Evolutionary conservation across 805 yeast genomes (phyloP), one percentile per base, ranked within the genome.

Genomic region (Starmerella kuoi): DNA sequence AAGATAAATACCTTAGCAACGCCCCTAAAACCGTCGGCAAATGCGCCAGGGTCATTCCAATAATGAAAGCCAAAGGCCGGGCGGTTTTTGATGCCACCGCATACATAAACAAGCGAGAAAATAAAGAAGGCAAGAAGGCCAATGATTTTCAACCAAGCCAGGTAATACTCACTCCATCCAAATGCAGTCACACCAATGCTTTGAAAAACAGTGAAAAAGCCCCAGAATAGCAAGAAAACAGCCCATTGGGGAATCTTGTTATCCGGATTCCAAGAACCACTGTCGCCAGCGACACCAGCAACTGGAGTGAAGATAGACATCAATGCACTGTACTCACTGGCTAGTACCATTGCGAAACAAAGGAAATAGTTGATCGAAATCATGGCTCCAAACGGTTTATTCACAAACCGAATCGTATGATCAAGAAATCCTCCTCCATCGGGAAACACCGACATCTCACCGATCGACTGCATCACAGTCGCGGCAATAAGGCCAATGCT

Each of bases 91-190:
- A 66, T 64, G 42, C 76, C 73, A 34, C 72, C 73, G 31, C 78
- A 77, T 12, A 69, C 73, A 48, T 73, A 73, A 32, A 70, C 75
- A 14, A 75, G 61, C 44, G 77, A 66, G 44, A 76, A 61, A 25
- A 76, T 66, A 59, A 74, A 74, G 54, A 72, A 75, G 5, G 75
- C 74, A 9, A 72, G 47, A 31, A 76, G 68, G 15, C 83, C 72
- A 2, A 76, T 55, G 5, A 74, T 67, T 55, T 77, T 77, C 55
- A 76, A 57, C 41, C 70, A 50, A 2, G 79, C 76, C 40, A 76
- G 65, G 62, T 73, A 65, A 53, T 73, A 76, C 58, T 76, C 80
- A 7, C 77, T 74, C 60, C 76, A 80, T 34, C 80, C 80, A 51
- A 72, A 73, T 26, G 73, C 68, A 35, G 61, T 59, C 5, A 73